phyloP scores from a whole-genome alignment of 2,329 filamentous ascomycete genomes.

The Dryadomyces quercus-mongolicae region DNA sequence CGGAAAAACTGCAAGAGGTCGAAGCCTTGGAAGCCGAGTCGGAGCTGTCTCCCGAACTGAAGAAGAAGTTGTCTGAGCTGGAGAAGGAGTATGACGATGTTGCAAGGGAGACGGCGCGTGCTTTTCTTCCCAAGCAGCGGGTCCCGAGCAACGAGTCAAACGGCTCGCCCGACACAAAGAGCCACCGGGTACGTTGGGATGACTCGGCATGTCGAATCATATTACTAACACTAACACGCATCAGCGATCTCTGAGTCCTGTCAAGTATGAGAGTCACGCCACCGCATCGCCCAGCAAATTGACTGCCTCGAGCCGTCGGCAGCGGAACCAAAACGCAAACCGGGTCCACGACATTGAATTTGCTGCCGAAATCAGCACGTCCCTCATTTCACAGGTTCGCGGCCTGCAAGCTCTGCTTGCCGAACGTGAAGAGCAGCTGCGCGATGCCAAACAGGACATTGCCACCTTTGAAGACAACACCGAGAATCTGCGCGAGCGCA shows the following conservation, averaged over 20 bases:
- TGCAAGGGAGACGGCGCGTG: conserved; percentile 76
- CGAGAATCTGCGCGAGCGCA: conserved; percentile 64
- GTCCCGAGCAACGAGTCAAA: conserved; percentile 56
- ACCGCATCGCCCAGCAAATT: conserved; percentile 82
- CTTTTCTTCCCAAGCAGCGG: conserved; percentile 76
- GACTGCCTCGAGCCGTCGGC: conserved; percentile 72
- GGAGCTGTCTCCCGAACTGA: conserved; percentile 72
- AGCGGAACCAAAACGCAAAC: conserved; percentile 79
- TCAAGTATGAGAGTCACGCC: conserved; percentile 73
- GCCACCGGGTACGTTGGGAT: conserved; percentile 34
- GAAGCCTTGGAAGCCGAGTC: conserved; percentile 64
- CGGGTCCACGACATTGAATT: conserved; percentile 95
- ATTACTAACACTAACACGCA: background rate
- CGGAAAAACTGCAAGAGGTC: conserved; percentile 72
- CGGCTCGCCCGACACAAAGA: conserved; percentile 39
- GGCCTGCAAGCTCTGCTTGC: conserved; percentile 75
- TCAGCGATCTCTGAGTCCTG: conserved; percentile 58
- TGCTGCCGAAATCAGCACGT: conserved; percentile 95
- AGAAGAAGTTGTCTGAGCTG: conserved; percentile 70
- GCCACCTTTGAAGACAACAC: conserved; percentile 72
- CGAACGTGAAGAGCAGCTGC: conserved; percentile 80
- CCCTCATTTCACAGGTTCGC: conserved; percentile 83
- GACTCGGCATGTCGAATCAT: background rate
- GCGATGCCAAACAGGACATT: conserved; percentile 60
- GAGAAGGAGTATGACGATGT: conserved; percentile 95